Evolutionary conservation across 2,329 filamentous ascomycete species (phyloP).

Genomic region (Ceratocystis diversiconidia): DNA sequence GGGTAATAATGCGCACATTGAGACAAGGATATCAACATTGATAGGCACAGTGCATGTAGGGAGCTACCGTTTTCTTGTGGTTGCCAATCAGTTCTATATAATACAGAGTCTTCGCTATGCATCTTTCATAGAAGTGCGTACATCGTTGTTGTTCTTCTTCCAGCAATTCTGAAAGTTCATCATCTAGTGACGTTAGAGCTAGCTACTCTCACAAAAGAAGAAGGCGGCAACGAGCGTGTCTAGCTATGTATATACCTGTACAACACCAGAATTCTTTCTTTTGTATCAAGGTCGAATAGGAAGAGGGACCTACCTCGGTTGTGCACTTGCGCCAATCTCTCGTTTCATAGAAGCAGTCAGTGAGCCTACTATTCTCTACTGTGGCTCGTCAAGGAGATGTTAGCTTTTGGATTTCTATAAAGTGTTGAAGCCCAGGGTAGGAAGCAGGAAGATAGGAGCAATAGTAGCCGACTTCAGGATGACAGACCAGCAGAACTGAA

Average conservation of each 20-base stretch:
- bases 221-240: background rate
- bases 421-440: background rate
- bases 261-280: background rate
- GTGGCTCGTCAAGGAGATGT: conserved; percentile 2
- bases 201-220: background rate
- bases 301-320: conserved; percentile 54
- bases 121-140: conserved; percentile 66
- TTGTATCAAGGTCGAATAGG: background rate
- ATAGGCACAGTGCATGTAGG: background rate
- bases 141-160: conserved; percentile 77
- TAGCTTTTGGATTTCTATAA: background rate
- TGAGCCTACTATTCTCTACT: conserved; percentile 85
- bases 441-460: background rate
- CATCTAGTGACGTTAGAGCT: conserved; percentile 47
- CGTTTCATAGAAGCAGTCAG: conserved; percentile 89
- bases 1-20: background rate
- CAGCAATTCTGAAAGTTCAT: conserved; percentile 78
- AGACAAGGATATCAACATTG: background rate
- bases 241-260: background rate
- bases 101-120: conserved; percentile 24
- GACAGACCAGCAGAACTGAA: background rate
- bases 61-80: no score
- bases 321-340: conserved; percentile 90
- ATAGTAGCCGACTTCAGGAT: background rate
- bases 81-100: background rate